Base-by-base conservation (phyloP, 148 eudicot genomes). In the Camellia granthamiana region DNA sequence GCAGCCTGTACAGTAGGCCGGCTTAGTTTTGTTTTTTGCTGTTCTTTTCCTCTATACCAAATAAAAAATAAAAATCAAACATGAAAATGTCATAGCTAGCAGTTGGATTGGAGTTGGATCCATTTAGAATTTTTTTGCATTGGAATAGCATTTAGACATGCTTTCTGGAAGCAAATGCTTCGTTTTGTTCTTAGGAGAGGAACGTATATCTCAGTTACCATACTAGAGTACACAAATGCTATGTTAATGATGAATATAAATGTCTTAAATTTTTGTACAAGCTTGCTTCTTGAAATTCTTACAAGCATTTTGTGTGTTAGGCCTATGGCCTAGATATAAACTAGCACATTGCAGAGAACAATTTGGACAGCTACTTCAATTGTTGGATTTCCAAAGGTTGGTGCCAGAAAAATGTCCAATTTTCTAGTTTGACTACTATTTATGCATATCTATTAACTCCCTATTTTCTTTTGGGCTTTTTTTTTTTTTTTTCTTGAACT, bases 301-400 rank as follows among this genome's bases (percentile, higher is more conserved):
- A 58, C 41, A 47, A 23, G 58, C 42, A 19, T 67, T 69, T 51
- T 74, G 16, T 79, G 12, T 77, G 15, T 69, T 80, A 58, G 77
- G 30, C 78, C 46, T 62, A 64, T 78, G 74, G 72, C 67, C 74
- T 82, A 96, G 98, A 88, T 93, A 85, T 96, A 98, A 98, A 96
- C 98, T 65, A 96, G 99, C 91, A 96, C 99, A 83, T 87, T 96
- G 84, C 97, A 96, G 84, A 91, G 99, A 82, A 86, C 99, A 77
- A 91, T 96, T 82, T 75, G 90, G 80, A 93, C 98, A 19, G 98
- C 98, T 56, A 88, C 82, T 83, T 91, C 91, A 77, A 90, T 96
- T 80, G 94, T 80, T 87, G 95, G 97, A 80, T 93, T 96, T 74
- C 99, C 99, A 7, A 96, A 96, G 99, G 99, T 96, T 82, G 85